Evolutionary conservation across 441 rosid species (phyloP).

Genomic region (Erodium moschatum): DNA sequence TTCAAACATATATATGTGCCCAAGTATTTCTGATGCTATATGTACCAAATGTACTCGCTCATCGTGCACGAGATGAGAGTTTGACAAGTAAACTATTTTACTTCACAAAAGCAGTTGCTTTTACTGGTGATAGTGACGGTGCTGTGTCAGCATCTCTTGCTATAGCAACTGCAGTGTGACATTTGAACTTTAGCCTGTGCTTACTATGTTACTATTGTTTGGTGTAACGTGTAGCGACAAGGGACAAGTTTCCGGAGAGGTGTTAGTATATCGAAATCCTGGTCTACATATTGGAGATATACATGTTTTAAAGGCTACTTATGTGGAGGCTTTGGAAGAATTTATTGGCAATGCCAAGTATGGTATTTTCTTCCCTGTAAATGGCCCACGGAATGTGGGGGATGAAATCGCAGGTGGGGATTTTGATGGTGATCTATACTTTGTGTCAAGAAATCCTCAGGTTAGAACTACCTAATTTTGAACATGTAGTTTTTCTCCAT

Average conservation of each 20-base stretch:
- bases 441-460: slow-evolving; percentile 60
- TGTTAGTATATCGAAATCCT: slow-evolving; percentile 67
- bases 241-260: slow-evolving; percentile 70
- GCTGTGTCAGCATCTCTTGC: not conserved
- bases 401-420: slow-evolving; percentile 84
- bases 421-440: slow-evolving; percentile 69
- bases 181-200: not conserved
- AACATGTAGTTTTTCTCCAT: not conserved
- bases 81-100: not conserved
- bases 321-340: slow-evolving; percentile 41
- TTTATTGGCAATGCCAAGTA: slow-evolving; percentile 59
- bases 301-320: slow-evolving; percentile 55
- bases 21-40: not conserved
- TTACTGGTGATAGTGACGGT: not conserved
- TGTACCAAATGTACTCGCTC: not conserved
- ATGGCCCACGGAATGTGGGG: slow-evolving; percentile 63
- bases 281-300: slow-evolving; percentile 79
- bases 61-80: not conserved
- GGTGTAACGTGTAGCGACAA: slow-evolving; percentile 34
- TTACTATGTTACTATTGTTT: slow-evolving; percentile 4
- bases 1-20: not conserved
- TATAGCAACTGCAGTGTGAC: not conserved
- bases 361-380: slow-evolving; percentile 57
- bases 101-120: not conserved
- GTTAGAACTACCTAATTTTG: slow-evolving; percentile 25